Base-by-base conservation (phyloP, 2,329 filamentous ascomycete species). In the Boeremia exigua region DNA sequence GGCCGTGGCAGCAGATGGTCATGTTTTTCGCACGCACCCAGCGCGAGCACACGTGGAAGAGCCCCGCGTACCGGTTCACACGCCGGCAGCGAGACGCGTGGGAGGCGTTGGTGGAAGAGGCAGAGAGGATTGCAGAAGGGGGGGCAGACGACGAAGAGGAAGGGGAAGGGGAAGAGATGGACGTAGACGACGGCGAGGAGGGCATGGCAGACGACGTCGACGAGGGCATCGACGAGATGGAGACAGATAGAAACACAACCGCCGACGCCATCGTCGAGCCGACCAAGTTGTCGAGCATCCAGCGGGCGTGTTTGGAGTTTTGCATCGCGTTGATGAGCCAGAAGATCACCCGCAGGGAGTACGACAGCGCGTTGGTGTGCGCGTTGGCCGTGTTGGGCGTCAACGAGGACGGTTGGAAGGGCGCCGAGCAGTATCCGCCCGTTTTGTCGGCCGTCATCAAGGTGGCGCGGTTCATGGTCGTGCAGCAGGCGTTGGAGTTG, bases 341-440 rank as follows among this genome's bases (percentile, higher is more conserved):
- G 42, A 36, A 15, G 12, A 64, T 61, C 23, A 48, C 45, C 9
- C 38, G 48, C 14, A 57, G 40, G 36, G 58, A 65, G 52, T 67
- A 65, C 37, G 54, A 65, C 34, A 62, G 50, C 49, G 43, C 51
- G 39, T 62, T 66, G 28, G 63, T 64, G 25, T 63, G 47, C 37
- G 47, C 44, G 42, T 59, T 66, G 30, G 63, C 63, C 14, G 53
- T 62, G 28, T 59, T 68, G n/a, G 59, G 65, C 14, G 49, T 68
- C 11, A 58, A 60, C n/a, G 51, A 58, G 39, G 12, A 42, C 9
- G 25, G 39, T 29, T 42, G 25, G 39, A 42, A 42, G 36, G 63
- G 56, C 15, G 50, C 55, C n/a, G 54, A 62, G 39, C 39, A 42
- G 56, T 65, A 62, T 46, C 57, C 43, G 37, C 48, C 56, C 15